A percentile compares a stretch with the other conserved stretches of the same genome.
These are phyloP conservation scores for Argentina anserina DNA, from an alignment of 306 rosid species.

Conservation along the genomic window DNA sequence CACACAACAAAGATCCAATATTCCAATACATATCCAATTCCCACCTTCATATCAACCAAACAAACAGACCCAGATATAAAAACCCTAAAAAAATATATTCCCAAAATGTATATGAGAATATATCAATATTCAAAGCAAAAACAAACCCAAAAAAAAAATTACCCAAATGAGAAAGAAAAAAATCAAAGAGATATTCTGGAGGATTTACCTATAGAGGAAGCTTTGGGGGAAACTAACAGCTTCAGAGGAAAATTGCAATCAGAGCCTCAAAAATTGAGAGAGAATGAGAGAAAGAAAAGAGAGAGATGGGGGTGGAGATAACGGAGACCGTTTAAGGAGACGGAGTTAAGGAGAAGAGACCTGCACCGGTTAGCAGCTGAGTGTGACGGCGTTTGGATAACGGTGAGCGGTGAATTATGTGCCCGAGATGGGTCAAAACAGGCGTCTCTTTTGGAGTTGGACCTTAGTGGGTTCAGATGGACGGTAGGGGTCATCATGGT, in stretches of 20 bases:
- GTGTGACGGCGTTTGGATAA: slow-evolving; percentile 5
- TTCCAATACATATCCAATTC: background rate
- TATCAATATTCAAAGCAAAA: background rate
- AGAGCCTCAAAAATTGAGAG: slow-evolving; percentile 17
- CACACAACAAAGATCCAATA: slow-evolving; percentile 18
- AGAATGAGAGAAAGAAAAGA: background rate
- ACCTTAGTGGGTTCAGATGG: background rate
- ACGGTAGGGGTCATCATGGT: too few species aligned
- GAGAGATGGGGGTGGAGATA: background rate
- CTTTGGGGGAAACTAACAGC: slow-evolving; percentile 10
- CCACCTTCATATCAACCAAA: slow-evolving; percentile 6
- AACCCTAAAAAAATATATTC: background rate
- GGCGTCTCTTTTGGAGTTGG: background rate
- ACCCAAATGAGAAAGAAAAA: background rate
- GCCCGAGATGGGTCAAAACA: slow-evolving; percentile 14
- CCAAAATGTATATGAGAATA: background rate
- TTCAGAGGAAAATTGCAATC: slow-evolving; percentile 13
- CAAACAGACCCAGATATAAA: slow-evolving; percentile 1
- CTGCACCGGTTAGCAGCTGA: slow-evolving; percentile 1
- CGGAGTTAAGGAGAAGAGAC: slow-evolving; percentile 15
- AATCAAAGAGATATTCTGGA: slow-evolving; percentile 12
- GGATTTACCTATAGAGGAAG: slow-evolving; percentile 19
- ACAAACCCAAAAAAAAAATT: background rate
- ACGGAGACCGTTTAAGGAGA: slow-evolving; percentile 31
- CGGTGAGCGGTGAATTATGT: slow-evolving; percentile 4